Evolutionary conservation across 352 stramenopile species (phyloP).

Genomic region (Globisporangium nodosum): DNA sequence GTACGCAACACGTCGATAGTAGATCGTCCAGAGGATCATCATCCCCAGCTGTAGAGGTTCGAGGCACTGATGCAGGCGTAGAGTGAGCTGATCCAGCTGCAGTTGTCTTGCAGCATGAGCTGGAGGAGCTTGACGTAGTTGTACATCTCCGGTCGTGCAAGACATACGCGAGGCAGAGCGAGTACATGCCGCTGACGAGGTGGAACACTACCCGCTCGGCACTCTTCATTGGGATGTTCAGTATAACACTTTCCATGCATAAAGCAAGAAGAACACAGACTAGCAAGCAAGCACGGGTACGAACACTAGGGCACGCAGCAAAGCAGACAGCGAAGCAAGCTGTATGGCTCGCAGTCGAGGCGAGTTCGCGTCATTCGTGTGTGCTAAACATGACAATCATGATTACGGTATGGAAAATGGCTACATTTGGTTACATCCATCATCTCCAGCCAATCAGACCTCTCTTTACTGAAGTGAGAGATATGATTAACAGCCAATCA

Average conservation of each 20-base stretch:
- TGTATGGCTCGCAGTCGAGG: too few species aligned
- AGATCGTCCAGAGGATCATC: constrained; percentile 9
- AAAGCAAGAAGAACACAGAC: too few species aligned
- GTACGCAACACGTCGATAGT: constrained; percentile 7
- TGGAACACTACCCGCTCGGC: constrained; percentile 4
- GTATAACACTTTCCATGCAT: too few species aligned
- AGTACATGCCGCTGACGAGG: constrained; percentile 10
- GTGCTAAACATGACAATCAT: too few species aligned
- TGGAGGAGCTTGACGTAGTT: constrained; percentile 15
- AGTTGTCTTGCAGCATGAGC: constrained; percentile 10
- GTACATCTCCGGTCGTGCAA: constrained; percentile 3
- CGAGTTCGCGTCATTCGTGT: too few species aligned
- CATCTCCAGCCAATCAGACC: constrained; percentile 3
- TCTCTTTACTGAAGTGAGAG: not conserved
- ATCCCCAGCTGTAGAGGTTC: constrained; percentile 10
- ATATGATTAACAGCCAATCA: constrained; percentile 1
- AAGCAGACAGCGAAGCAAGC: too few species aligned
- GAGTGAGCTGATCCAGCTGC: constrained; percentile 5
- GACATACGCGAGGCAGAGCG: constrained; percentile 9
- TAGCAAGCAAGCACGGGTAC: too few species aligned
- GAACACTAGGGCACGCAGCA: too few species aligned
- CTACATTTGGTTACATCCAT: too few species aligned
- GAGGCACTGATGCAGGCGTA: constrained; percentile 7
- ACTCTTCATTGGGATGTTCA: too few species aligned
- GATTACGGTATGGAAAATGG: too few species aligned